A percentile compares a stretch with the other conserved stretches of the same genome.
Evolutionary conservation across 371 early-diverging fungal genomes (phyloP).

Genomic region (Mucor irregularis): DNA sequence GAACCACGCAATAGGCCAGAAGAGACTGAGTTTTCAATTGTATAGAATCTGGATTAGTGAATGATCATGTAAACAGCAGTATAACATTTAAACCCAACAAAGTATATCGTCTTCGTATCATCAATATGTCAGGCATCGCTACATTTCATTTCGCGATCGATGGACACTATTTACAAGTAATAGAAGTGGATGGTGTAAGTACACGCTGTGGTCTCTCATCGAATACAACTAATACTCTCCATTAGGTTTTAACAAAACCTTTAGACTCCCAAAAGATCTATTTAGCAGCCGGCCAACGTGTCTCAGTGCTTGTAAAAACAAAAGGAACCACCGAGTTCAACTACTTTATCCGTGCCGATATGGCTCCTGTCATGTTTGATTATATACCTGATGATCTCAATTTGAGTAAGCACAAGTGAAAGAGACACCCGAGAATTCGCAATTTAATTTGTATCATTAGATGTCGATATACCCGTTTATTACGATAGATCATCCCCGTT

Average conservation of each 20-base stretch:
- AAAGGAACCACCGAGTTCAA: slow-evolving; percentile 60
- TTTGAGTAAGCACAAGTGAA: slow-evolving; percentile 42
- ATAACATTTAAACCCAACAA: slow-evolving; percentile 28
- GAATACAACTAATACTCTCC: background rate
- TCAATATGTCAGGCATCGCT: slow-evolving; percentile 71
- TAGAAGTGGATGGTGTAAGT: slow-evolving; percentile 77
- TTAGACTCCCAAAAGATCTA: slow-evolving; percentile 49
- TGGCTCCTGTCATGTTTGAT: slow-evolving; percentile 79
- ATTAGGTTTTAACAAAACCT: slow-evolving; percentile 48
- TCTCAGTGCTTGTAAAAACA: slow-evolving; percentile 70
- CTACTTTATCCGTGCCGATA: slow-evolving; percentile 70
- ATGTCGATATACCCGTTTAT: slow-evolving; percentile 56
- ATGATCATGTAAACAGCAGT: slow-evolving; percentile 31
- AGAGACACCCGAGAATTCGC: too few relatives aligned
- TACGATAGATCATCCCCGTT: slow-evolving; percentile 44
- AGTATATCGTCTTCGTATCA: slow-evolving; percentile 38
- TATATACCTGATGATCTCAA: slow-evolving; percentile 53
- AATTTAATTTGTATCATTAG: slow-evolving; percentile 1
- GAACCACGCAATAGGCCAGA: background rate
- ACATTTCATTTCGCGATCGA: slow-evolving; percentile 69
- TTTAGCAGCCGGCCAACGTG: slow-evolving; percentile 68
- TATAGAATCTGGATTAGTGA: slow-evolving; percentile 52
- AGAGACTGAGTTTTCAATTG: slow-evolving; percentile 21
- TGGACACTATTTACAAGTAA: slow-evolving; percentile 71
- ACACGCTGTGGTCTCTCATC: too few relatives aligned